These are phyloP conservation scores for Boletus pseudopeckii DNA, from an alignment of 768 basidiomycete species.

Conservation along the genomic window DNA sequence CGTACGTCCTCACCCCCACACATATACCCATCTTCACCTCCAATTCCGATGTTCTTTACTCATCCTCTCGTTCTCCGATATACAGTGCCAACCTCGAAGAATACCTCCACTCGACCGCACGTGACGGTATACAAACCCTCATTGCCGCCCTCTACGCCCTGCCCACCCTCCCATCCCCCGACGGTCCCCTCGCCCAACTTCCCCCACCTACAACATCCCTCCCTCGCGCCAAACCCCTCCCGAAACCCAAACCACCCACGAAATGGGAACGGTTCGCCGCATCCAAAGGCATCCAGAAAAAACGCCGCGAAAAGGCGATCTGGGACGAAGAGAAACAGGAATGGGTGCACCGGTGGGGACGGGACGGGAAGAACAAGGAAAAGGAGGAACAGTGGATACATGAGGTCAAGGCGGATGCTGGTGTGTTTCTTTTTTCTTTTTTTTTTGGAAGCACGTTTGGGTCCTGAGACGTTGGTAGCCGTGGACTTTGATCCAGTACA, in stretches of 20 bases:
- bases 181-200: constrained; percentile 81
- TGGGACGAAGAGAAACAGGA: constrained; percentile 96
- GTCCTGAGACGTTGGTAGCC: constrained; percentile 41
- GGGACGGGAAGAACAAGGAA: constrained; percentile 84
- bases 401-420: constrained; percentile 83
- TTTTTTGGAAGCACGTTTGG: neutral
- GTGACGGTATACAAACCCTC: constrained; percentile 81
- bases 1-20: constrained; percentile 44
- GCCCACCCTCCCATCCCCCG: constrained; percentile 68
- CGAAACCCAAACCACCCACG: constrained; percentile 87
- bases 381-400: constrained; percentile 86
- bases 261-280: constrained; percentile 97
- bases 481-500: constrained; percentile 78
- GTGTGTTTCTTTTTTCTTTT: constrained; percentile 42
- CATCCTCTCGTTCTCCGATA: neutral
- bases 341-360: constrained; percentile 91
- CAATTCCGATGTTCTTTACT: neutral
- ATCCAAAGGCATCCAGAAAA: constrained; percentile 89
- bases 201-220: constrained; percentile 74
- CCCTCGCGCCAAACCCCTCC: constrained; percentile 89
- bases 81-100: constrained; percentile 73
- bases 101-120: constrained; percentile 73
- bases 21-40: neutral
- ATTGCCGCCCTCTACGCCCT: constrained; percentile 78
- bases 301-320: constrained; percentile 68